phyloP scores from a whole-genome alignment of 2,329 filamentous ascomycete genomes.

The Emydomyces testavorans region DNA sequence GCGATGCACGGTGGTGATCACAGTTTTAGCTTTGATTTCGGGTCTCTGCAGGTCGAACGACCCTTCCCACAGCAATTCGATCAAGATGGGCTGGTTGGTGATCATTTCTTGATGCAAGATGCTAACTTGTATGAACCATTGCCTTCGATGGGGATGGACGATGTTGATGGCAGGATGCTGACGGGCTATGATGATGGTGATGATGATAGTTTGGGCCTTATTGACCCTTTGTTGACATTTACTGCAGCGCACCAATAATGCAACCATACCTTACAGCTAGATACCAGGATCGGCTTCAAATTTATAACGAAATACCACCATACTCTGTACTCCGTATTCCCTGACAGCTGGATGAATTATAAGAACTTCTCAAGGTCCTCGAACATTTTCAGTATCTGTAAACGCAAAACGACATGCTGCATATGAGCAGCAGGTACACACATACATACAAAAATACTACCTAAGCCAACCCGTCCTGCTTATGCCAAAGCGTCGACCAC shows the following conservation, averaged over 20 bases:
- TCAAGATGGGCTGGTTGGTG: background rate
- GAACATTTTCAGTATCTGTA: no score
- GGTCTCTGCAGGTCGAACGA: constrained; percentile 1
- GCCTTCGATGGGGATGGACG: background rate
- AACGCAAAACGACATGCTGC: no score
- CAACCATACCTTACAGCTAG: background rate
- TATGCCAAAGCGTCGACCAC: constrained; percentile 4
- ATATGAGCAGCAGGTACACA: no score
- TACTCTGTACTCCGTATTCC: no score
- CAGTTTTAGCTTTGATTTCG: constrained; percentile 14
- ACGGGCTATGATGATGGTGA: constrained; percentile 3
- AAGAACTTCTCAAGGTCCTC: no score
- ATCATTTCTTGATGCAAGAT: constrained; percentile 6
- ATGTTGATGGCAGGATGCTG: constrained; percentile 1
- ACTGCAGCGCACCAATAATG: constrained; percentile 6
- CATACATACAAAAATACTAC: no score
- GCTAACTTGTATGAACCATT: background rate
- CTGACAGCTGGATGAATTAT: no score
- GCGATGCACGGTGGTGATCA: constrained; percentile 27
- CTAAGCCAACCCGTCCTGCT: constrained; percentile 12
- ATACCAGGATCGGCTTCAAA: background rate
- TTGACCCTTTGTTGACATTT: constrained; percentile 28
- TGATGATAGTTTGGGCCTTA: constrained; percentile 16
- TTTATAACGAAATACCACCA: no score
- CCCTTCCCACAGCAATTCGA: background rate